phyloP scores from a whole-genome alignment of 345 rosid species.

The Triadica sebifera region DNA sequence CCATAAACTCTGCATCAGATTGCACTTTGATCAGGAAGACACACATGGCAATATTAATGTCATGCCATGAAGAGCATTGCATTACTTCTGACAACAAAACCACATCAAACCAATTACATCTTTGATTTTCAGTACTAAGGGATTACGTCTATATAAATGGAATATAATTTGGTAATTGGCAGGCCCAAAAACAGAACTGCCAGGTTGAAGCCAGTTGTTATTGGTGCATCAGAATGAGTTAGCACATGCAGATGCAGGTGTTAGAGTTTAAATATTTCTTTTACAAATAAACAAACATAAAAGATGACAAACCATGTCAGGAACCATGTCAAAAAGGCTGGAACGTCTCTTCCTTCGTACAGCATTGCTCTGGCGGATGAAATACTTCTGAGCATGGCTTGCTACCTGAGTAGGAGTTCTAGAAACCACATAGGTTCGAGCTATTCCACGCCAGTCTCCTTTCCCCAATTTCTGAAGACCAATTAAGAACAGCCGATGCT shows the following conservation, averaged over 20 bases:
- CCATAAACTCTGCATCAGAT: too few species aligned
- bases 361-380: conserved; percentile 73
- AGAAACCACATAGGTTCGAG: conserved; percentile 72
- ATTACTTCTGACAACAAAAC: neutral
- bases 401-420: conserved; percentile 99
- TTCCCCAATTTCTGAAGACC: conserved; percentile 93
- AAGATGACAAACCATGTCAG: conserved; percentile 61
- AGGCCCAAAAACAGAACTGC: neutral
- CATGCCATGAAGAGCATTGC: neutral
- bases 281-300: neutral
- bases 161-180: neutral
- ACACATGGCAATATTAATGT: neutral
- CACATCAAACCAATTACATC: too few species aligned
- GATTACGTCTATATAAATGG: neutral
- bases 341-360: conserved; percentile 87
- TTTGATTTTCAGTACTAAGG: neutral
- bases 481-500: conserved; percentile 77
- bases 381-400: conserved; percentile 98
- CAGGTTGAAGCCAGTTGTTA: neutral
- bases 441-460: conserved; percentile 99
- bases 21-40: neutral
- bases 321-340: conserved; percentile 93
- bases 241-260: neutral
- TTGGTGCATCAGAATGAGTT: neutral
- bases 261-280: neutral